Evolutionary conservation across 345 rosid genomes (phyloP), one percentile per base, ranked within the genome.

Genomic region (Populus ilicifolia): DNA sequence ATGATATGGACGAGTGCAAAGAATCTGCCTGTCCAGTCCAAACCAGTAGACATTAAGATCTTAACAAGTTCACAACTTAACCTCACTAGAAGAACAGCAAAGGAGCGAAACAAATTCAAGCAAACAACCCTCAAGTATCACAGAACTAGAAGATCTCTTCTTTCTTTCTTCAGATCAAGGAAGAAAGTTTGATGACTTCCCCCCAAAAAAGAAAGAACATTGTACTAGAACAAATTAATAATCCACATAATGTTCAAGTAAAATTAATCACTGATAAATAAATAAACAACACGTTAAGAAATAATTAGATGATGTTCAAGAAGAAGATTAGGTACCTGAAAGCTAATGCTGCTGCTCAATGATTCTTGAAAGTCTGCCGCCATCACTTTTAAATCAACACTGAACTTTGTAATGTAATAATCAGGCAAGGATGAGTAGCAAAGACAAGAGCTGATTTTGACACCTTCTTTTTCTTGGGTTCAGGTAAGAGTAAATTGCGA

Each of bases 1-100:
- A 94, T 25, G 97, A 94, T 85, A 94, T 75, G 17, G 97, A 94
- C 70, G 97, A 94, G 83, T 85, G 93, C 39, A 89, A 74, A 70
- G 92, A 89, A 80, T 81, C 92, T 43, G 83, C 82, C 98, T 92
- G 87, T 72, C 62, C 67, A 83, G 50, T 71, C 72, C 36, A 46
- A 77, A 85, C 16, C 73, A 73, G 50, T 6, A 54, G 59, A 67
- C 6, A 67, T 62, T 73, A 73, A 17, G 59, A 78, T 13, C 36
- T 61, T 36, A 64, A 80, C 6, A 71, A 30, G 23, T 33, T 27
- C 21, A 41, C 1, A 8, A 11, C 4, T 48, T 50, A 35, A 13
- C 61, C 52, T 1, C n/a, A 20, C 44, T 5, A 41, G 54, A 3
- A 6, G 52, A 63, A 9, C 54, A 14, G 23, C 12, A 39, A 75